phyloP scores from a whole-genome alignment of 2,329 filamentous ascomycete species.

The Fusarium sp. region DNA sequence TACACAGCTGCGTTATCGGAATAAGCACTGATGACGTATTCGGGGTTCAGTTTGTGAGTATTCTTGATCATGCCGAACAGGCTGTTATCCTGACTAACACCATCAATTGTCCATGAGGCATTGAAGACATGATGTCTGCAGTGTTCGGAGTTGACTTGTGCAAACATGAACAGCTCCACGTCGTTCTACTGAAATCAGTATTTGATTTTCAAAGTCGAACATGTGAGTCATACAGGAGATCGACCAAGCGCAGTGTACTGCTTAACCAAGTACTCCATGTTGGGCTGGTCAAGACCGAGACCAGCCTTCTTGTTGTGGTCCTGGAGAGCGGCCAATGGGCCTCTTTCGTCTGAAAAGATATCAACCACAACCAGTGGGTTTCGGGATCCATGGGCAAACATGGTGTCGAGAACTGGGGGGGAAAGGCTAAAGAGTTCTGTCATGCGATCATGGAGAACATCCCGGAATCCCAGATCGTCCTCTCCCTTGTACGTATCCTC shows the following conservation, averaged over 20 bases:
- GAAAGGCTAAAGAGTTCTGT: conserved; percentile 81
- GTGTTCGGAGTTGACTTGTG: conserved; percentile 98
- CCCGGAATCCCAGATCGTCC: conserved; percentile 68
- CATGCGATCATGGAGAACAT: conserved; percentile 93
- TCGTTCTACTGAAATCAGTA: conserved; percentile 65
- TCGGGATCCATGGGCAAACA: conserved; percentile 79
- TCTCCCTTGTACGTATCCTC: conserved; percentile 60
- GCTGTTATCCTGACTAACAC: conserved; percentile 79
- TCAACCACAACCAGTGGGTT: conserved; percentile 79
- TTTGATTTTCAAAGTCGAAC: conserved; percentile 25
- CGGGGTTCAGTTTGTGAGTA: conserved; percentile 85
- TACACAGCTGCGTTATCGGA: conserved; percentile 96
- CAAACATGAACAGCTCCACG: conserved; percentile 99
- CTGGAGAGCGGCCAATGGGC: conserved; percentile 78
- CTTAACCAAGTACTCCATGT: conserved; percentile 95
- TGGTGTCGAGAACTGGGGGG: conserved; percentile 76
- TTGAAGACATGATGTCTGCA: conserved; percentile 92
- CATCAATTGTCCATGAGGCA: conserved; percentile 94
- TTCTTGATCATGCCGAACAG: conserved; percentile 97
- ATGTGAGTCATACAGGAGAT: conserved; percentile 62
- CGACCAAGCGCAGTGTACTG: conserved; percentile 61
- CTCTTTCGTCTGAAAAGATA: conserved; percentile 73
- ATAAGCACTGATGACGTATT: conserved; percentile 93
- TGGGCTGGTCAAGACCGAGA: conserved; percentile 85
- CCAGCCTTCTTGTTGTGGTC: conserved; percentile 88